Evolutionary conservation across 805 yeast species (phyloP).

Genomic region (Myxozyma melibiosi): DNA sequence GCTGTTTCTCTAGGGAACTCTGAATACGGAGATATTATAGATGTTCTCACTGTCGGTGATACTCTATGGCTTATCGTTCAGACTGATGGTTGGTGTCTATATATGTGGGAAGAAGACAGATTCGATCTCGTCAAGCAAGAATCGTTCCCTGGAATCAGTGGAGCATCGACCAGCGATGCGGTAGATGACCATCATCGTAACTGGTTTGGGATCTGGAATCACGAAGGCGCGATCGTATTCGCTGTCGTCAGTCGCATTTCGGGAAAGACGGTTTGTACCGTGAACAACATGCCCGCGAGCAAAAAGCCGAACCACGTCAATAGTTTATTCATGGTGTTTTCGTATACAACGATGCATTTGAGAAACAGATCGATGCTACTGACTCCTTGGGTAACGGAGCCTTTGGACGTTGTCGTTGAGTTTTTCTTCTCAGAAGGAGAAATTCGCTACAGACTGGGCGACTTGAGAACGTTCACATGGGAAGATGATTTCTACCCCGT

Average conservation of each 20-base stretch:
- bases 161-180: constrained; percentile 24
- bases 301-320: constrained; percentile 24
- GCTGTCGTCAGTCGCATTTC: constrained; percentile 6
- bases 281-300: constrained; percentile 18
- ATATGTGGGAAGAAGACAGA: constrained; percentile 32
- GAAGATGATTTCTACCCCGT: constrained; percentile 11
- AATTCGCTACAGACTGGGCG: constrained; percentile 23
- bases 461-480: constrained; percentile 22
- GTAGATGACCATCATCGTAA: constrained; percentile 25
- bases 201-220: constrained; percentile 32
- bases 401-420: constrained; percentile 21
- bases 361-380: background rate
- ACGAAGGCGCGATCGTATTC: constrained; percentile 16
- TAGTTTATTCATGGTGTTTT: constrained; percentile 26
- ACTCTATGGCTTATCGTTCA: constrained; percentile 28
- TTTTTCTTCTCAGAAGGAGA: constrained; percentile 29
- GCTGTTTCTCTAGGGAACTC: constrained; percentile 16
- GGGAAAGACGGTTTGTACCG: constrained; percentile 13
- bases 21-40: constrained; percentile 16
- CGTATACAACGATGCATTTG: constrained; percentile 13
- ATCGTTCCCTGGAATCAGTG: constrained; percentile 11
- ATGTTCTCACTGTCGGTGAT: constrained; percentile 29
- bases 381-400: constrained; percentile 11
- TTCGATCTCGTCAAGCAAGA: constrained; percentile 11
- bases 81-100: constrained; percentile 29